phyloP scores from a whole-genome alignment of 768 basidiomycete genomes.

The Tylopilus balloui region DNA sequence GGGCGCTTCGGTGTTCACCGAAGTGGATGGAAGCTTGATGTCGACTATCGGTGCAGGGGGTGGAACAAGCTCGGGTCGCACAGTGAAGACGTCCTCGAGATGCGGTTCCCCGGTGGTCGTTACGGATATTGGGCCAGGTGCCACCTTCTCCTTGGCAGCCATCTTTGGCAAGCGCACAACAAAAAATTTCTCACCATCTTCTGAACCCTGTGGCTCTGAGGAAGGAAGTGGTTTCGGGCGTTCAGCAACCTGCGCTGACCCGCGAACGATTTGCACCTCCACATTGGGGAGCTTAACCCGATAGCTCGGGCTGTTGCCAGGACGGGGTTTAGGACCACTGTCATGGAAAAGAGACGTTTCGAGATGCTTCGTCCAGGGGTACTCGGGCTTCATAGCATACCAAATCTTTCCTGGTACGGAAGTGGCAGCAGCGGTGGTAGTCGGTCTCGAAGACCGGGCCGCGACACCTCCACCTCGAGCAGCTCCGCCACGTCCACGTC shows the following conservation, averaged over 20 bases:
- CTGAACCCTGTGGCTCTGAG: conserved; percentile 29
- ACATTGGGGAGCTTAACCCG: conserved; percentile 63
- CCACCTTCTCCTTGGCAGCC: conserved; percentile 35
- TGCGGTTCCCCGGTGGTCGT: conserved; percentile 35
- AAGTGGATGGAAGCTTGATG: conserved; percentile 29
- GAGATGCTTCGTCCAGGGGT: conserved; percentile 79
- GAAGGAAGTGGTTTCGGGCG: conserved; percentile 15
- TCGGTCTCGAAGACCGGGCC: conserved; percentile 30
- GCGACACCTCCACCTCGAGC: conserved; percentile 38
- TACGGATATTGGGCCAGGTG: conserved; percentile 8
- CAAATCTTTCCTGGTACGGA: conserved; percentile 48
- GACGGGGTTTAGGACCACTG: conserved; percentile 51
- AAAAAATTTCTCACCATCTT: conserved; percentile 43
- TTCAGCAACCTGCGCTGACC: conserved; percentile 16
- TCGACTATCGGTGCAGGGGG: conserved; percentile 24
- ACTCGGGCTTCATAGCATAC: conserved; percentile 74
- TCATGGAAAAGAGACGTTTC: conserved; percentile 73
- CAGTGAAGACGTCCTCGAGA: conserved; percentile 55
- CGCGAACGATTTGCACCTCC: conserved; percentile 41
- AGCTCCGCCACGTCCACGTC: conserved; percentile 44
- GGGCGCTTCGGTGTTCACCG: conserved; percentile 8
- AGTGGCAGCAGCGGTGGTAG: conserved; percentile 26
- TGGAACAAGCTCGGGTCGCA: conserved; percentile 45
- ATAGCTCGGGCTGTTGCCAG: conserved; percentile 48
- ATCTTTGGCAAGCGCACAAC: conserved; percentile 54